Evolutionary conservation across 495 filamentous ascomycete genomes (phyloP), one percentile per base, ranked within the genome.

Genomic region (Cercophora scortea): DNA sequence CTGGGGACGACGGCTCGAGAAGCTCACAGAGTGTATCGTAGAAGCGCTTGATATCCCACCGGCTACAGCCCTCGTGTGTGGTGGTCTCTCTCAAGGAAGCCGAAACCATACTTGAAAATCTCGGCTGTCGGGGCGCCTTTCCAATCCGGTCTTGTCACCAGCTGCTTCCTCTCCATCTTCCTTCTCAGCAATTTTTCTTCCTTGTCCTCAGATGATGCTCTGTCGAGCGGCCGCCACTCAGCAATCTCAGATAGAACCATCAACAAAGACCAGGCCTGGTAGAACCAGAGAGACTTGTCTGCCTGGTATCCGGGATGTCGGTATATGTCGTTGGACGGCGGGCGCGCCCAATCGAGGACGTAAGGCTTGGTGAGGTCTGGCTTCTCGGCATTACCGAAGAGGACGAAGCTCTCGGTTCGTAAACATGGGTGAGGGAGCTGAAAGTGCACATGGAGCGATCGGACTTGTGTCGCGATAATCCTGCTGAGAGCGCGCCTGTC

Each of bases 271-370:
- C 47, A 39, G 13, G 47, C 47, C 35, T 49, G 33, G 47, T 49
- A 38, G 47, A 49, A 49, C 47, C 47, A 39, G 13, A 49, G 35
- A 49, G 47, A 49, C 47, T 49, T 49, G 47, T 40, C 47, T 49
- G 47, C 47, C 47, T 49, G 47, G 34, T 49, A 49, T 49, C 40
- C 47, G 47, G 47, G 47, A 49, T 49, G 47, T 49, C 47, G 47
- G 47, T 49, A 49, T 39, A 49, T 49, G 47, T 49, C 47, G 47
- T 7, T 49, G 47, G 47, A 49, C 34, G 47, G 47, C 47, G 34
- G 47, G 47, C 47, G 47, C 33, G 47, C 47, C 47, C 47, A 49
- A 49, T 49, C 47, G 34, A 49, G 47, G 47, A 49, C 47, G 40
- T 42, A 42, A 42, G 40, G 40, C 40, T 42, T 42, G 40, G 40